Evolutionary conservation across 176 grass and related monocot genomes (phyloP), one percentile per base, ranked within the genome.

Genomic region (Coix lacrymajobi): DNA sequence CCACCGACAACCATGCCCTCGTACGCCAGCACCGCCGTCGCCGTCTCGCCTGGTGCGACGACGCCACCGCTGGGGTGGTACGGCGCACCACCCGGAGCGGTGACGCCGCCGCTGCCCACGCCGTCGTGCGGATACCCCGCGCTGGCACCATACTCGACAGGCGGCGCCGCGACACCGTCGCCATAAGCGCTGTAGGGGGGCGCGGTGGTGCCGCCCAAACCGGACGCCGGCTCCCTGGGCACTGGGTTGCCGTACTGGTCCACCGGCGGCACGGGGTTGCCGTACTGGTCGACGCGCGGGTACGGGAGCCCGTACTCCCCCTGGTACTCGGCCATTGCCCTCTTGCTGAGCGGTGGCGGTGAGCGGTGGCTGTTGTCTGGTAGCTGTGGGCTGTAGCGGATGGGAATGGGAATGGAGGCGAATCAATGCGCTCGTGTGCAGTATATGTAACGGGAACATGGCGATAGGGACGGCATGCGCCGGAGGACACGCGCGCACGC

Each of bases 241-340:
- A 92, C 62, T 13, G 88, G 90, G 43, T 82, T 91, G 61, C 92
- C 92, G 52, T 89, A 91, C 51, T 91, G 81, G 69, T 94, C 92
- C 72, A 91, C 92, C 74, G 85, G 86, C 30, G 73, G 80, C 43
- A 92, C 62, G 5, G 92, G 92, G 66, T 90, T 88, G 5, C 93
- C 93, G 77, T 87, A 92, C 83, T 92, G 83, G 81, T 96, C 88
- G 4, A 90, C 85, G 72, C 93, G 86, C 32, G 83, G 86, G 70
- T 88, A 87, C 24, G 75, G 91, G 30, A 84, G 60, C 6, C 87
- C 91, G 64, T 89, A 85, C 57, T 83, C 85, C 34, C 85, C 84
- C 17, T 36, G 65, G 11, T 79, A 41, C 26, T 85, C 89, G 66
- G 82, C 83, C 90, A 90, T 92, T 46, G 19, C 34, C 4, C 14